These are phyloP conservation scores for Phyllosticta citriasiana DNA, from an alignment of 2,329 filamentous ascomycete species.

Conservation along the genomic window DNA sequence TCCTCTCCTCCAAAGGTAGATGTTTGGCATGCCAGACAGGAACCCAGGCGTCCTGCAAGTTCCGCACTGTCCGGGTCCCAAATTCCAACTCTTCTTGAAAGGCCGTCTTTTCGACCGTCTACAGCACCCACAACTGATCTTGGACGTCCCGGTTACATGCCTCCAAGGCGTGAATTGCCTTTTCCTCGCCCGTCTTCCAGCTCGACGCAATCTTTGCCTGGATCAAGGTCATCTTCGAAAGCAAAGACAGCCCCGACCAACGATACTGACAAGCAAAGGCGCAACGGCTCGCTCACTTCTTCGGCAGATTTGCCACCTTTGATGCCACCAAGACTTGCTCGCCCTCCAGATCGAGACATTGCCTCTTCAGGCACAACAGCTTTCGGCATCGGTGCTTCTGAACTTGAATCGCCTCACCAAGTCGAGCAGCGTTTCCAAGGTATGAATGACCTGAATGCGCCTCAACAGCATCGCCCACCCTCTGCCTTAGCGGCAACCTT, in stretches of 20 bases:
- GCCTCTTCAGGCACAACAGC: background rate
- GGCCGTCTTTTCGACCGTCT: slow-evolving; percentile 7
- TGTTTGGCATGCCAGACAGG: background rate
- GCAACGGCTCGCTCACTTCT: background rate
- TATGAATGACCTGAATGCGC: background rate
- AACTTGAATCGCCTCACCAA: background rate
- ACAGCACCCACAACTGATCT: slow-evolving; percentile 12
- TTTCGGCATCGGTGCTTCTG: background rate
- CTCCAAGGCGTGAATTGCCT: slow-evolving; percentile 30
- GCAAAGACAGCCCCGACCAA: background rate
- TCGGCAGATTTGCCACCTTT: slow-evolving; percentile 1
- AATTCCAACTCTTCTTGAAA: background rate
- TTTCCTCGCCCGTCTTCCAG: slow-evolving; percentile 17
- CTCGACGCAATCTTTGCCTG: too few relatives aligned
- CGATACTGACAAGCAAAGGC: background rate
- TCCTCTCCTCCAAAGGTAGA: background rate
- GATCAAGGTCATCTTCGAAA: background rate
- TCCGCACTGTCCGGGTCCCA: background rate
- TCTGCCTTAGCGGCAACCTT: background rate
- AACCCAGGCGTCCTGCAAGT: background rate
- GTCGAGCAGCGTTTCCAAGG: background rate
- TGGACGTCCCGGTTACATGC: slow-evolving; percentile 17
- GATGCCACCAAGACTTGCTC: background rate
- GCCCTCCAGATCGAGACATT: background rate
- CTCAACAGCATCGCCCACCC: background rate